Conservation (phyloP, 2,329 filamentous ascomycete species). For the Claviceps pazoutovae region DNA sequence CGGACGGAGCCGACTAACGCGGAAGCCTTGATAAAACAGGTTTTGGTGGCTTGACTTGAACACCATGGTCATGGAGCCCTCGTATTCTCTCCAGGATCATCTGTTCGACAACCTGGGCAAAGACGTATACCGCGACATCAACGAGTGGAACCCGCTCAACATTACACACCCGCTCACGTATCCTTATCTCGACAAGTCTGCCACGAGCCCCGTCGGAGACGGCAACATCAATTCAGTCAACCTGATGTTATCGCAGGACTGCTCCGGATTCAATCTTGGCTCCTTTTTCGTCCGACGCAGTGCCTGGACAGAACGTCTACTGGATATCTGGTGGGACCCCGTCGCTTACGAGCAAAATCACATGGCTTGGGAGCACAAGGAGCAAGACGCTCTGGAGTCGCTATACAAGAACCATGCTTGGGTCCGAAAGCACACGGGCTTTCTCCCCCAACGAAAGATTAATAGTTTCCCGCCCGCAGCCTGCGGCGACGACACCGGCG, state of each 20-base stretch:
- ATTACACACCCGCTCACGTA: constrained; percentile 70
- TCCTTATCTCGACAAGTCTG: constrained; percentile 60
- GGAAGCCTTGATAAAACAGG: constrained; percentile 41
- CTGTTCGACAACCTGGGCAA: constrained; percentile 69
- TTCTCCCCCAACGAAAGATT: constrained; percentile 80
- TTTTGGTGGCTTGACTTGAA: constrained; percentile 99
- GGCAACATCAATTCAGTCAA: constrained; percentile 67
- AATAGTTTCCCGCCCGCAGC: constrained; percentile 90
- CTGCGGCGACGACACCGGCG: constrained; percentile 54
- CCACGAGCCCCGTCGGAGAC: constrained; percentile 63
- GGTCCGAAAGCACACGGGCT: constrained; percentile 77
- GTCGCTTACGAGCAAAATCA: constrained; percentile 96
- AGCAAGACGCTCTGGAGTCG: constrained; percentile 89
- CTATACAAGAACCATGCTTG: constrained; percentile 85
- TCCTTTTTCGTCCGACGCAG: constrained; percentile 85
- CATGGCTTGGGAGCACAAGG: constrained; percentile 98
- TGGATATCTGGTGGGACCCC: constrained; percentile 98
- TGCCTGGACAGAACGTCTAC: constrained; percentile 75
- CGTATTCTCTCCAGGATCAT: constrained; percentile 76
- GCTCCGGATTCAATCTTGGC: constrained; percentile 87
- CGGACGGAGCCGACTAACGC: neutral
- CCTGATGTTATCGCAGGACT: constrained; percentile 83
- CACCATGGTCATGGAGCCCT: constrained; percentile 95
- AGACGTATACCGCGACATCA: constrained; percentile 86
- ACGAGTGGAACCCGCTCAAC: constrained; percentile 88